These are phyloP conservation scores for Cladophialophora immunda DNA, from an alignment of 2,329 filamentous ascomycete genomes.

Conservation along the genomic window DNA sequence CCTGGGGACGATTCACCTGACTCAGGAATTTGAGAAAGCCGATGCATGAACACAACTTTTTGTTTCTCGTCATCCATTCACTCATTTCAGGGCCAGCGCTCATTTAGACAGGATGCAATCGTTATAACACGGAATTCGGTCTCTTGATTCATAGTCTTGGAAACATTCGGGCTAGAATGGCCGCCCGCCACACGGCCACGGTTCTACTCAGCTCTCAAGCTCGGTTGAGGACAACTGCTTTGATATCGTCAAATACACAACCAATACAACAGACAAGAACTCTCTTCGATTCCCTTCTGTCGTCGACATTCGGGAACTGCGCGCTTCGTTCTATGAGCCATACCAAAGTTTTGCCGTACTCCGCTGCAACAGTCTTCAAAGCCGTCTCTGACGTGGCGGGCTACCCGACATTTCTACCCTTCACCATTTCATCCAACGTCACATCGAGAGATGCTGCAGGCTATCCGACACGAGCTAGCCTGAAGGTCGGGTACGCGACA, in stretches of 20 bases:
- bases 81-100: neutral
- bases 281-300: conserved; percentile 40
- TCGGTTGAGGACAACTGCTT: neutral
- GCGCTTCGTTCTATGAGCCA: conserved; percentile 72
- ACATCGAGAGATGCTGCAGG: conserved; percentile 72
- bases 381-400: conserved; percentile 88
- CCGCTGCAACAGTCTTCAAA: conserved; percentile 74
- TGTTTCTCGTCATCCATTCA: neutral
- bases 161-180: conserved; percentile 1
- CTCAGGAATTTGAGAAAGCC: neutral
- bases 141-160: conserved; percentile 1
- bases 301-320: conserved; percentile 39
- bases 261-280: conserved; percentile 28
- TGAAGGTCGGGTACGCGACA: conserved; percentile 85
- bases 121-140: neutral
- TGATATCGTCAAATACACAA: neutral
- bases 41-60: neutral
- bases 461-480: conserved; percentile 74
- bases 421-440: conserved; percentile 80
- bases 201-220: conserved; percentile 4
- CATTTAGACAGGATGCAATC: neutral
- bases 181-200: neutral
- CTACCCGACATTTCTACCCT: conserved; percentile 90
- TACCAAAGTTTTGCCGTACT: conserved; percentile 78
- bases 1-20: neutral